These are phyloP conservation scores for Pichia sp. DNA, from an alignment of 1,139 yeast genomes.

Conservation along the genomic window DNA sequence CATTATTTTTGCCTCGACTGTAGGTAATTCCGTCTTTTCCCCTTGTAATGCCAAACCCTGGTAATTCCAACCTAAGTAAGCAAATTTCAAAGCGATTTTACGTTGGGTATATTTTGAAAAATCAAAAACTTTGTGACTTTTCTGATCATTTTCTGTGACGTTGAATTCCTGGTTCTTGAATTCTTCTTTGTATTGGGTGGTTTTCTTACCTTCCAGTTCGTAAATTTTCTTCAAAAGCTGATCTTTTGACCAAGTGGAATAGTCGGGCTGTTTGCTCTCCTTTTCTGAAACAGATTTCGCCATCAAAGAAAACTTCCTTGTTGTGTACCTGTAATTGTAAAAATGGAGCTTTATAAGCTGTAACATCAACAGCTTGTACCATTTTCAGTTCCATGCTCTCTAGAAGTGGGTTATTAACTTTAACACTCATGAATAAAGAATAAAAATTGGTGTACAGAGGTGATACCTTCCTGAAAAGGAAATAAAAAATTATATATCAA, in stretches of 20 bases:
- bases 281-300: neutral
- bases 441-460: too few species aligned
- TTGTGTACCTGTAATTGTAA: too few species aligned
- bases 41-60: slow-evolving; percentile 82
- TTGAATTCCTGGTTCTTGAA: neutral
- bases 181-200: neutral
- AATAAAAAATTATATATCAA: too few species aligned
- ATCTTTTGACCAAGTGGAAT: slow-evolving; percentile 33
- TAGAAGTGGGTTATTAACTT: too few species aligned
- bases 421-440: too few species aligned
- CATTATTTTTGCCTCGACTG: slow-evolving; percentile 74
- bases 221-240: slow-evolving; percentile 32
- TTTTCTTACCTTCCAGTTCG: slow-evolving; percentile 36
- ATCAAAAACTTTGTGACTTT: slow-evolving; percentile 48
- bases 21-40: slow-evolving; percentile 70
- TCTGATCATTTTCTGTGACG: slow-evolving; percentile 8
- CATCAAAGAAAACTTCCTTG: neutral
- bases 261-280: slow-evolving; percentile 4
- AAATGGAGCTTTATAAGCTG: too few species aligned
- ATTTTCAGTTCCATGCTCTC: too few species aligned
- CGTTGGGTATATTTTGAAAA: slow-evolving; percentile 61
- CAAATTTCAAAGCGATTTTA: slow-evolving; percentile 70
- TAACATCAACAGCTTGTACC: too few species aligned
- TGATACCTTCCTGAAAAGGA: too few species aligned
- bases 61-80: slow-evolving; percentile 90